Evolutionary conservation across 495 filamentous ascomycete species (phyloP).

Genomic region (Paragyromitra xinjiangensis): DNA sequence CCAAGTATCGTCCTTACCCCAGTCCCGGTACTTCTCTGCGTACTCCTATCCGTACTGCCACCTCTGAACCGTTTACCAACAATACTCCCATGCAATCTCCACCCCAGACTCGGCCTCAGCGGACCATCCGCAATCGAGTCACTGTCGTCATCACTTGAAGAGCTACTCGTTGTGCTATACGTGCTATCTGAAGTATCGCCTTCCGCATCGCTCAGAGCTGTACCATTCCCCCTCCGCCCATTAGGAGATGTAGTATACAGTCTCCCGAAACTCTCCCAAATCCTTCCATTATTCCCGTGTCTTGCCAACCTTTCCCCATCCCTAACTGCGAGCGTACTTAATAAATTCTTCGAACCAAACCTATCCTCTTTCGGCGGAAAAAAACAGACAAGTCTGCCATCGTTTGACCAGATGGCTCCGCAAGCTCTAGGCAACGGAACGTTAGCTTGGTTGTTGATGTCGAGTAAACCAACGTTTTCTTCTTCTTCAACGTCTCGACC

Average conservation of each 20-base stretch:
- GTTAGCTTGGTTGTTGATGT: slow-evolving; percentile 75
- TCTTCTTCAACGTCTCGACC: slow-evolving; percentile 57
- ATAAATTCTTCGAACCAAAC: slow-evolving; percentile 58
- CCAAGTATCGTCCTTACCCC: slow-evolving; percentile 51
- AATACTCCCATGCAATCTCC: slow-evolving; percentile 51
- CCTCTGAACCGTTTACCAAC: slow-evolving; percentile 46
- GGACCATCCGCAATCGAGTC: slow-evolving; percentile 41
- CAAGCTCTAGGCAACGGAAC: slow-evolving; percentile 79
- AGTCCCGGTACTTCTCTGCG: slow-evolving; percentile 56
- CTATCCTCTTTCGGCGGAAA: slow-evolving; percentile 81
- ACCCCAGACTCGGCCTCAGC: slow-evolving; percentile 51
- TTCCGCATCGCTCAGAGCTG: slow-evolving; percentile 61
- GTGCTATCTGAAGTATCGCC: slow-evolving; percentile 64
- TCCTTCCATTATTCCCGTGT: slow-evolving; percentile 64
- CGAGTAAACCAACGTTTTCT: slow-evolving; percentile 60
- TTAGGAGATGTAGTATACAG: slow-evolving; percentile 68
- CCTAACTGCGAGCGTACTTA: slow-evolving; percentile 69
- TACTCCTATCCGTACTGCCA: slow-evolving; percentile 56
- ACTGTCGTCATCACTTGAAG: slow-evolving; percentile 55
- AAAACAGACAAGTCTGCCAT: slow-evolving; percentile 84
- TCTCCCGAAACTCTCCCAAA: slow-evolving; percentile 90
- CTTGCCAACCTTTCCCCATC: slow-evolving; percentile 69
- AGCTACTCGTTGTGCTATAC: slow-evolving; percentile 46
- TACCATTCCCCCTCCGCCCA: slow-evolving; percentile 59
- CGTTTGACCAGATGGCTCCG: slow-evolving; percentile 77